Percentiles rank a stretch among this genome's conserved stretches.
Evolutionary conservation across 1,284 basidiomycete species (phyloP).

Genomic region (Microbotryomycetes sp.): DNA sequence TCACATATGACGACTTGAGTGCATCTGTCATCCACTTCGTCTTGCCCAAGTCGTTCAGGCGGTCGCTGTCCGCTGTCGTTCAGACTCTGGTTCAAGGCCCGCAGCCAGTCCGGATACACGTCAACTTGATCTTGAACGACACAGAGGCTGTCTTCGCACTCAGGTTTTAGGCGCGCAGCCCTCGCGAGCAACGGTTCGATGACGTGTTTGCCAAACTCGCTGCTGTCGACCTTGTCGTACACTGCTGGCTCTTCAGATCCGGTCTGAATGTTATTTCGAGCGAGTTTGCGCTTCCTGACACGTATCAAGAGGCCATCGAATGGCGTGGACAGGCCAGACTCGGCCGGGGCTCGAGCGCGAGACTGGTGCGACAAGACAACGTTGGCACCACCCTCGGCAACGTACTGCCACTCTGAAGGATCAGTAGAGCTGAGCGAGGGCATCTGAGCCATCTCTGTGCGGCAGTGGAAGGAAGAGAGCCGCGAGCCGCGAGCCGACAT

Average conservation of each 20-base stretch:
- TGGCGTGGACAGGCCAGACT: conserved; percentile 42
- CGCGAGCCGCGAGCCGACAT: no score
- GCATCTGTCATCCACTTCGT: conserved; percentile 53
- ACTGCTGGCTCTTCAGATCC: conserved; percentile 2
- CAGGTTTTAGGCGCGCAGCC: neutral
- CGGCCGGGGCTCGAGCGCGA: conserved; percentile 49
- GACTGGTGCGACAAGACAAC: conserved; percentile 81
- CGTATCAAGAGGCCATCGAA: conserved; percentile 61
- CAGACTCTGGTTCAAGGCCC: conserved; percentile 47
- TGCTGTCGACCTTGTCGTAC: conserved; percentile 11
- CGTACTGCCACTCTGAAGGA: conserved; percentile 57
- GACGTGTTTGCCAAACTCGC: conserved; percentile 3
- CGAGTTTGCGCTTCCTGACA: conserved; percentile 53
- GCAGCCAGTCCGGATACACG: conserved; percentile 59
- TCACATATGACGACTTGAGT: conserved; percentile 60
- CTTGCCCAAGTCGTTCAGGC: conserved; percentile 49
- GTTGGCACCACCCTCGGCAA: conserved; percentile 82
- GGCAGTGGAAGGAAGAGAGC: no score
- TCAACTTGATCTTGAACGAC: conserved; percentile 46
- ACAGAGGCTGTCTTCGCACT: no score
- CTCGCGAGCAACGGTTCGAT: conserved; percentile 10
- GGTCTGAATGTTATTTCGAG: neutral
- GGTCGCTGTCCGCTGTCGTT: conserved; percentile 50
- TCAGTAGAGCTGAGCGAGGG: neutral
- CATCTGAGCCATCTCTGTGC: neutral